Evolutionary conservation across 2,329 filamentous ascomycete species (phyloP).

Genomic region (Colletotrichum falcatum): DNA sequence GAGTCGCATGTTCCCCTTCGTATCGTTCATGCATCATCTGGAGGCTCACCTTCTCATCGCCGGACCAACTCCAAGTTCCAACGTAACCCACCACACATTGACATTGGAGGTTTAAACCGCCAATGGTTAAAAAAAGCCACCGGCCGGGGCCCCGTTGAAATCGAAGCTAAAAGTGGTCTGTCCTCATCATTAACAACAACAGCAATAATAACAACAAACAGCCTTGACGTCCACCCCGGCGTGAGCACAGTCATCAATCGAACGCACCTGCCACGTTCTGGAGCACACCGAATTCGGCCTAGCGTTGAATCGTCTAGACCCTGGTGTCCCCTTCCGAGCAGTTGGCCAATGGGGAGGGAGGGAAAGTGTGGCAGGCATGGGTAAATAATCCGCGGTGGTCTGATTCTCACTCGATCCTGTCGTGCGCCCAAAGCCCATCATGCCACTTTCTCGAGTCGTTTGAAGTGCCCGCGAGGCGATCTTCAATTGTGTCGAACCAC

Average conservation of each 20-base stretch:
- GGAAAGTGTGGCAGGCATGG: conserved; percentile 33
- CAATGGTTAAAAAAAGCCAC: conserved; percentile 19
- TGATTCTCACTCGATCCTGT: conserved; percentile 41
- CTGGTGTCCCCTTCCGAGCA: conserved; percentile 19
- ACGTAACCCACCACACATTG: conserved; percentile 6
- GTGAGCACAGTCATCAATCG: conserved; percentile 14
- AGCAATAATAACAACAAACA: too few relatives aligned
- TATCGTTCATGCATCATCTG: conserved; percentile 17
- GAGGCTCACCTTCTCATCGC: background rate
- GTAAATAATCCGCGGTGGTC: conserved; percentile 40
- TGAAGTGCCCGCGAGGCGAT: conserved; percentile 39
- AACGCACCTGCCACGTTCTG: conserved; percentile 40
- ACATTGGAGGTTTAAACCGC: background rate
- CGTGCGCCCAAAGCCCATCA: conserved; percentile 39
- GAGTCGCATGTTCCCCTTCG: background rate
- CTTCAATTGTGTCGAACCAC: conserved; percentile 40
- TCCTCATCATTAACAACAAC: too few relatives aligned
- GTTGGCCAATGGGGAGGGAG: conserved; percentile 27
- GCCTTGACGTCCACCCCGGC: conserved; percentile 24
- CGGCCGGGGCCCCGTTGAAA: too few relatives aligned
- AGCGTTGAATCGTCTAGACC: conserved; percentile 30
- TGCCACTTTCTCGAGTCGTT: conserved; percentile 40
- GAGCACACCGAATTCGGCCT: conserved; percentile 21
- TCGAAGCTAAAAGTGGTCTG: conserved; percentile 21
- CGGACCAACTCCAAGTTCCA: background rate